Conservation (phyloP, 306 rosid species). For the Boehmeria nivea region DNA sequence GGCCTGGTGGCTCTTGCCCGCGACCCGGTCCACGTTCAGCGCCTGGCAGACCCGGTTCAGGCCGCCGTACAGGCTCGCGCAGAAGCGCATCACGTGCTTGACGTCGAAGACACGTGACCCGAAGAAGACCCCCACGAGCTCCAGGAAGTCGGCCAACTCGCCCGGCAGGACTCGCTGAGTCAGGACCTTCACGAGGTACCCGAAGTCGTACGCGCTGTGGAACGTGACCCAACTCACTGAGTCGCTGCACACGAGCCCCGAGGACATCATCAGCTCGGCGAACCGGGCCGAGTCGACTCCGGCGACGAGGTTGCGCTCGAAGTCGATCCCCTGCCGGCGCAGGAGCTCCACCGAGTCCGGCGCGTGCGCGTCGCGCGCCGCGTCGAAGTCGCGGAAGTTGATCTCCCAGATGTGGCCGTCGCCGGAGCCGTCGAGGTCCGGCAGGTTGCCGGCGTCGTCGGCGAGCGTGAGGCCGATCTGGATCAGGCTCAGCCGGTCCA, state of each 20-base stretch:
- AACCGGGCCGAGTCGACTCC: slow-evolving; percentile 48
- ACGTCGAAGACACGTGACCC: slow-evolving; percentile 57
- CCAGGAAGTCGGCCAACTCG: slow-evolving; percentile 27
- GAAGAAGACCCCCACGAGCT: slow-evolving; percentile 38
- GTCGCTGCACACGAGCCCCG: slow-evolving; percentile 57
- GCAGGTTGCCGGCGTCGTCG: slow-evolving; percentile 44
- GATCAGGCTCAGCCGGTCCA: slow-evolving; percentile 54
- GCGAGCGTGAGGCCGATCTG: slow-evolving; percentile 65
- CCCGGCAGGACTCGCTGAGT: slow-evolving; percentile 44
- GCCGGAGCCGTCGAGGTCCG: slow-evolving; percentile 44
- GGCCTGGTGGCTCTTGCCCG: slow-evolving; percentile 60
- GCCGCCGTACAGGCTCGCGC: slow-evolving; percentile 47
- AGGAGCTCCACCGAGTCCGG: slow-evolving; percentile 53
- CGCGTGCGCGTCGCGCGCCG: slow-evolving; percentile 44
- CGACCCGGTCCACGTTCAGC: slow-evolving; percentile 33
- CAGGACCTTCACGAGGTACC: slow-evolving; percentile 53
- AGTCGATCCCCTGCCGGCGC: slow-evolving; percentile 58
- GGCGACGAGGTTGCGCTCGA: slow-evolving; percentile 28
- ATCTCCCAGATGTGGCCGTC: slow-evolving; percentile 50
- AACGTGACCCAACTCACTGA: slow-evolving; percentile 55
- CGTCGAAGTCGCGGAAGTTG: slow-evolving; percentile 61
- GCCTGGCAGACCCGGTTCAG: slow-evolving; percentile 39
- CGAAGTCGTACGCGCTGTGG: slow-evolving; percentile 68
- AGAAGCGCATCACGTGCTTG: slow-evolving; percentile 50
- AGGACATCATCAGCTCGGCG: slow-evolving; percentile 60